A percentile compares a stretch with the other conserved stretches of the same genome.
phyloP scores from a whole-genome alignment of 2,329 filamentous ascomycete genomes.

The Fulvia fulva region DNA sequence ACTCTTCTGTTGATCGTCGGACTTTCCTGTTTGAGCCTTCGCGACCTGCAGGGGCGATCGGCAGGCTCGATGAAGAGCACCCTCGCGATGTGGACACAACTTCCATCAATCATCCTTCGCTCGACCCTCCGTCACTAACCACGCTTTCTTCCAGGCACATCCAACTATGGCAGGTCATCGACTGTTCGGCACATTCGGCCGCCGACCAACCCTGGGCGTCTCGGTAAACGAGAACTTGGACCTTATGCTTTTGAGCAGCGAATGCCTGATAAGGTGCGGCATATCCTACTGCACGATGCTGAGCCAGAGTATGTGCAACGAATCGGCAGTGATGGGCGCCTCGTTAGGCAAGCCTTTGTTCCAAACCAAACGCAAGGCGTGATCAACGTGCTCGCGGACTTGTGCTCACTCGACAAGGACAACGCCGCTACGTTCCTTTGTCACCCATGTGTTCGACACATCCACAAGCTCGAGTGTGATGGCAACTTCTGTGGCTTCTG shows the following conservation, averaged over 20 bases:
- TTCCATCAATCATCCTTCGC: too few species aligned
- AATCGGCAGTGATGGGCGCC: conserved; percentile 41
- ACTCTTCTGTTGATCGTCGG: neutral
- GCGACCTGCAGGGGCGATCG: neutral
- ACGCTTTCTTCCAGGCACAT: conserved; percentile 2
- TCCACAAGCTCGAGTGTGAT: conserved; percentile 77
- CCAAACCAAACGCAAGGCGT: conserved; percentile 45
- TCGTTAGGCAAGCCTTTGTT: conserved; percentile 39
- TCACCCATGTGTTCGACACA: conserved; percentile 68
- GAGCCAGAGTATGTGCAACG: conserved; percentile 38
- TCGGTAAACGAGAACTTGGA: conserved; percentile 43
- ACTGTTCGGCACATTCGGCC: conserved; percentile 7
- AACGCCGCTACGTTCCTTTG: conserved; percentile 76
- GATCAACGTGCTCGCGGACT: conserved; percentile 44
- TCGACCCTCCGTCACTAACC: too few species aligned
- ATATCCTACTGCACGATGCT: conserved; percentile 39
- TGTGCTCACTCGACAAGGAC: conserved; percentile 55
- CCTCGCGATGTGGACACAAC: neutral
- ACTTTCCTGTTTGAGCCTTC: neutral
- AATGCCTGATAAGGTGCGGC: conserved; percentile 44
- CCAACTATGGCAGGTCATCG: conserved; percentile 6
- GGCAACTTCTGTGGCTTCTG: conserved; percentile 93
- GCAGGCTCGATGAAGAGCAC: neutral
- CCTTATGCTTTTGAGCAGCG: conserved; percentile 45
- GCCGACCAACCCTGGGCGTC: conserved; percentile 19